Evolutionary conservation across 176 grass and related monocot genomes (phyloP), one percentile per base, ranked within the genome.

Genomic region (Lolium multiflorum): DNA sequence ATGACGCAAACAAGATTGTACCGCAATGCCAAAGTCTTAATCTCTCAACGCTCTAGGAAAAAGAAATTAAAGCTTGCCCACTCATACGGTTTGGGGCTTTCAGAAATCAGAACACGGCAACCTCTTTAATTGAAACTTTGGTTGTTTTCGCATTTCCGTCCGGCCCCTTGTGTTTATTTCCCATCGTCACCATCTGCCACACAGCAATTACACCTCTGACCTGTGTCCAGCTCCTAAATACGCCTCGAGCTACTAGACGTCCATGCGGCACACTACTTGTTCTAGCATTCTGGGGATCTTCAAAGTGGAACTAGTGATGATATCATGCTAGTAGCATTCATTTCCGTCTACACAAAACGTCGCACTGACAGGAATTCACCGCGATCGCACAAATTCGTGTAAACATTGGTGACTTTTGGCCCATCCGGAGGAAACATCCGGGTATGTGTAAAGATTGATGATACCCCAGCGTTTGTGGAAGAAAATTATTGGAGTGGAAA

Each of bases 261-360:
- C 73, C 79, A 82, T 73, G 56, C 56, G 55, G 17, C 73, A 47
- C 74, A 47, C 28, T 55, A 55, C 79, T 65, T 78, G 74, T 74
- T 90, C 47, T 83, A 79, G 74, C 84, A 58, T 83, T 83, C 64
- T 74, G 37, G 84, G 73, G 84, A 87, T 90, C 89, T 79, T 86
- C 80, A 79, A 83, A 63, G 52, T 21, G 63, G 31, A 90, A 78
- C 78, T 18, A 37, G 52, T 75, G 73, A 55, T 41, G 28, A 26
- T 65, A 87, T 83, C 74, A 83, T 83, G 71, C 3, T 66, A 16
- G 62, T 52, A n/a, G 54, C 79, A 90, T 90, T 86, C 83, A 90
- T 75, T 75, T 86, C 61, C 21, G 21, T 60, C 16, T 28, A 16
- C 82, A 52, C 59, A 66, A 25, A 48, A 38, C 54, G 7, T 70